Conservation (phyloP, 1,139 yeast species). For the Yamadazyma taylorii region DNA sequence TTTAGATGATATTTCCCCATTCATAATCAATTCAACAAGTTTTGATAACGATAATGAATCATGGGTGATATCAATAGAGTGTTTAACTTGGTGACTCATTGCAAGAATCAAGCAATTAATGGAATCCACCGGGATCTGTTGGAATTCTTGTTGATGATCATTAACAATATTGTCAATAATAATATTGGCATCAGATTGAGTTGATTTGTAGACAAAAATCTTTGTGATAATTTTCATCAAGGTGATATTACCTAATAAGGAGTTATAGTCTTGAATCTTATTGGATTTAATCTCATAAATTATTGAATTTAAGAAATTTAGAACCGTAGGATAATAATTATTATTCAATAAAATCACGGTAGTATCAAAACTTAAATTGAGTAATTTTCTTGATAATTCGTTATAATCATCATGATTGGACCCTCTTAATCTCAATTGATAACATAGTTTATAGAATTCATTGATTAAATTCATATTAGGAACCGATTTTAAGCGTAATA, state of each 20-base stretch:
- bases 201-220: neutral
- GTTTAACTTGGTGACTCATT: slow-evolving; percentile 12
- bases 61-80: slow-evolving; percentile 3
- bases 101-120: slow-evolving; percentile 20
- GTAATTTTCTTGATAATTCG: slow-evolving; percentile 18
- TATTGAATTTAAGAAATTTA: slow-evolving; percentile 27
- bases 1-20: slow-evolving; percentile 27
- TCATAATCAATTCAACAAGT: slow-evolving; percentile 18
- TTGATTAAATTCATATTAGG: slow-evolving; percentile 38
- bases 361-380: slow-evolving; percentile 35
- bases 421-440: slow-evolving; percentile 33
- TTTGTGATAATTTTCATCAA: slow-evolving; percentile 10
- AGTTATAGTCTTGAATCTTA: slow-evolving; percentile 1
- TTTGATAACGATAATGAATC: slow-evolving; percentile 13
- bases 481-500: slow-evolving; percentile 38
- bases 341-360: slow-evolving; percentile 32
- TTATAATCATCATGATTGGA: slow-evolving; percentile 3
- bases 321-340: slow-evolving; percentile 30
- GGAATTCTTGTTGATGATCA: neutral
- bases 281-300: slow-evolving; percentile 5
- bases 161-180: neutral
- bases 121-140: slow-evolving; percentile 5
- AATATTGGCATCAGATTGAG: no score
- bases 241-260: slow-evolving; percentile 7
- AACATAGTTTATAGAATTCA: slow-evolving; percentile 42